Percentiles rank a stretch among this genome's conserved stretches.
Evolutionary conservation across 129 eudicot species (phyloP).

Genomic region (Flaveria robusta): DNA sequence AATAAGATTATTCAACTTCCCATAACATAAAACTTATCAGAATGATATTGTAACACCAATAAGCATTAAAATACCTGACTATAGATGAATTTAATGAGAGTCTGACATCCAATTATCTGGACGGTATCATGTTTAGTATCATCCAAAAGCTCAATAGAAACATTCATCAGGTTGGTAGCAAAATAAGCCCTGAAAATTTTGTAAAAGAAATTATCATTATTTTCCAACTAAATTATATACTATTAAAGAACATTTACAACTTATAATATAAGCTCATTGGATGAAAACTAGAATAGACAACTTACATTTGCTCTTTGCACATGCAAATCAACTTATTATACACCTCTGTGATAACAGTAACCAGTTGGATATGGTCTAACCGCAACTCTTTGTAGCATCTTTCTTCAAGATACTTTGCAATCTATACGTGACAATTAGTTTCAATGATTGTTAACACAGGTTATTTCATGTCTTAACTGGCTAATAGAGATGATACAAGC

Average conservation of each 20-base stretch:
- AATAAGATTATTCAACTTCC: not conserved
- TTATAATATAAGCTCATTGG: not conserved
- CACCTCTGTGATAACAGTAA: conserved; percentile 59
- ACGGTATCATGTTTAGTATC: conserved; percentile 59
- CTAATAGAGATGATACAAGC: not conserved
- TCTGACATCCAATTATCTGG: conserved; percentile 85
- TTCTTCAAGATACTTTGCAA: conserved; percentile 92
- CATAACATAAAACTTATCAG: not conserved
- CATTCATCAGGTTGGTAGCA: conserved; percentile 76
- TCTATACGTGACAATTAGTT: conserved; percentile 41
- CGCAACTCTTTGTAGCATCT: conserved; percentile 92
- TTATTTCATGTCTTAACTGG: conserved; percentile 6
- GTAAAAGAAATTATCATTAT: conserved; percentile 17
- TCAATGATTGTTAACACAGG: not conserved
- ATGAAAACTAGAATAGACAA: conserved; percentile 16
- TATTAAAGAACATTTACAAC: not conserved
- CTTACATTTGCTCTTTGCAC: conserved; percentile 91
- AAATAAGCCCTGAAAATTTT: conserved; percentile 72
- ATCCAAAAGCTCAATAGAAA: conserved; percentile 77
- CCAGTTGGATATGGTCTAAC: conserved; percentile 55
- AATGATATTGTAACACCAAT: not conserved
- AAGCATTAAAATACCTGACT: conserved; percentile 55
- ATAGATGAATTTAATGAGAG: conserved; percentile 69
- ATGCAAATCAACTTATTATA: conserved; percentile 75
- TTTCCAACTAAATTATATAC: not conserved